Evolutionary conservation across 768 basidiomycete genomes (phyloP).

Genomic region (Termitomyces eurrhizus): DNA sequence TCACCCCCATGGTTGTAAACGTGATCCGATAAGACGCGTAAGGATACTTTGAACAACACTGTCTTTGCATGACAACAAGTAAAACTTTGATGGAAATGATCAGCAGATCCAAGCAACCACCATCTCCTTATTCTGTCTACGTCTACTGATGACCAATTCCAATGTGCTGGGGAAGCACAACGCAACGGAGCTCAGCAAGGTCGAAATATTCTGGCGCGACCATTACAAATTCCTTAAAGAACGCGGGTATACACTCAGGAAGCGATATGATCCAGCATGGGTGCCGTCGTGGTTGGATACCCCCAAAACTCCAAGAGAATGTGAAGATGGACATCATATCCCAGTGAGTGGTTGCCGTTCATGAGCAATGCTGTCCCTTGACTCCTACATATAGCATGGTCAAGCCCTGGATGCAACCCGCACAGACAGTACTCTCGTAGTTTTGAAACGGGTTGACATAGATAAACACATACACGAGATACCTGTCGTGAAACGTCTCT

Average conservation of each 20-base stretch:
- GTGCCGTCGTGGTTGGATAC: background rate
- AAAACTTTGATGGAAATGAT: background rate
- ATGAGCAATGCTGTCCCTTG: background rate
- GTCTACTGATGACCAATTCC: background rate
- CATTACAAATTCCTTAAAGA: background rate
- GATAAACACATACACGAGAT: constrained; percentile 22
- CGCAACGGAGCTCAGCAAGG: background rate
- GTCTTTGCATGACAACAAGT: background rate
- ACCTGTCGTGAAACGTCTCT: constrained; percentile 21
- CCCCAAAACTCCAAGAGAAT: background rate
- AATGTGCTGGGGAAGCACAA: background rate
- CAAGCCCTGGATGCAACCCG: constrained; percentile 25
- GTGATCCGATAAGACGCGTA: background rate
- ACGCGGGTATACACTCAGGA: background rate
- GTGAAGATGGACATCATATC: background rate
- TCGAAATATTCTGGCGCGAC: background rate
- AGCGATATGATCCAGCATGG: constrained; percentile 4
- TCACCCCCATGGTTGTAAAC: no score
- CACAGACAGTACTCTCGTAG: constrained; percentile 23
- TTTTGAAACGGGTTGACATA: constrained; percentile 21
- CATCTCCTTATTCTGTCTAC: background rate
- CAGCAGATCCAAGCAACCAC: background rate
- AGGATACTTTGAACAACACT: background rate
- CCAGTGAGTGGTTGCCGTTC: background rate
- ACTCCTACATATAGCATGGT: background rate